Evolutionary conservation across 2,329 filamentous ascomycete genomes (phyloP).

Genomic region (Phoma sp.): DNA sequence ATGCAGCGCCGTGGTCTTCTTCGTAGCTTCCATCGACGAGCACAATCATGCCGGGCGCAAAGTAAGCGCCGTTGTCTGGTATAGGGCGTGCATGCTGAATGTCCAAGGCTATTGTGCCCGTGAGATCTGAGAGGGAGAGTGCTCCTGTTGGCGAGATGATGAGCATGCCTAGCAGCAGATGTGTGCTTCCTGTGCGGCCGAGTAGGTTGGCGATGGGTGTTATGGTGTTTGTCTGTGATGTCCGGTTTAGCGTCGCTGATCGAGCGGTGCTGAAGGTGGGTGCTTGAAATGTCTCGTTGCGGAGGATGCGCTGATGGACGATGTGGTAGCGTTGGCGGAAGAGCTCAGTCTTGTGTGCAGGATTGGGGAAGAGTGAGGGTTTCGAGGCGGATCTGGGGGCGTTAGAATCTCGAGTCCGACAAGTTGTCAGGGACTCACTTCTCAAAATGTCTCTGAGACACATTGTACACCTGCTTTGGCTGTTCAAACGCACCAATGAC

Average conservation of each 20-base stretch:
- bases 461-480: slow-evolving; percentile 78
- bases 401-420: slow-evolving; percentile 16
- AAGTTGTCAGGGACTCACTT: slow-evolving; percentile 55
- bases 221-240: slow-evolving; percentile 73
- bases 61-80: slow-evolving; percentile 87
- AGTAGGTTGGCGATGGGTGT: slow-evolving; percentile 80
- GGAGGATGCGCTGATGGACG: slow-evolving; percentile 87
- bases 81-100: slow-evolving; percentile 80
- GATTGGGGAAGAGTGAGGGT: slow-evolving; percentile 66
- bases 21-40: slow-evolving; percentile 96
- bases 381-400: slow-evolving; percentile 47
- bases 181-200: slow-evolving; percentile 81
- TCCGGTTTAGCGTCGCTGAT: slow-evolving; percentile 61
- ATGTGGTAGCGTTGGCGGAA: slow-evolving; percentile 93
- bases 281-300: slow-evolving; percentile 91
- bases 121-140: slow-evolving; percentile 83
- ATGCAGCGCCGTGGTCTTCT: slow-evolving; percentile 79
- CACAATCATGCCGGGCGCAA: slow-evolving; percentile 94
- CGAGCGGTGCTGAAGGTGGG: slow-evolving; percentile 71
- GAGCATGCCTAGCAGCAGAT: slow-evolving; percentile 86
- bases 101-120: slow-evolving; percentile 86
- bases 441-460: slow-evolving; percentile 89
- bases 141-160: slow-evolving; percentile 80
- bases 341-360: slow-evolving; percentile 80
- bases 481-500: slow-evolving; percentile 85